Evolutionary conservation across 495 filamentous ascomycete species (phyloP), one percentile per base, ranked within the genome.

Genomic region (Articulospora tetracladia): DNA sequence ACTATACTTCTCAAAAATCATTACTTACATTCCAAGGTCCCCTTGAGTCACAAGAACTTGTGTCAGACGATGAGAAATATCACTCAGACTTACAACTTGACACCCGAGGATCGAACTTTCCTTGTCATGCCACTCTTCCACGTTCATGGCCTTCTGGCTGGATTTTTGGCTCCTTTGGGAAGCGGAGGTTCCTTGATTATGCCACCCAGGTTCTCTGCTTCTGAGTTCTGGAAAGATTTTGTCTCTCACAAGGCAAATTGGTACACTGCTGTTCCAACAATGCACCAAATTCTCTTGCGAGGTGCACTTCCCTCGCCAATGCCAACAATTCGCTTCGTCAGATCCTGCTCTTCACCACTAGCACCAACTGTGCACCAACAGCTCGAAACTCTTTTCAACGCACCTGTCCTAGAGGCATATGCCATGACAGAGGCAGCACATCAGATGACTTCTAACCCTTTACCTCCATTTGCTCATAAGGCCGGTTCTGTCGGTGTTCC

Each of bases 21-120:
- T 36, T 3, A 24, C 53, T 57, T n/a, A 55, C 34, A 28, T 23
- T 23, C 24, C 26, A 19, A 80, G 81, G 84, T 87, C 59, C 89
- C 89, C 3, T 78, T 92, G 58, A 88, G 88, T 2, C 89, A 92
- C 73, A 79, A 76, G 63, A 92, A 92, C 69, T 74, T 92, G 39
- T 87, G 85, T 2, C 77, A 80, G 50, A 90, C 86, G 17, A 88
- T 87, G 84, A 77, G 73, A 60, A 93, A 93, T 73, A 89, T 93
- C 66, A 77, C 83, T 61, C 70, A 75, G 13, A 93, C 89, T 1
- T 92, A 44, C 39, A 19, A n/a, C 7, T 44, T 19, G 69, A 70
- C n/a, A 57, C 69, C 8, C 68, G 57, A 64, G 10, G 74, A 76
- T 60, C 64, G 67, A 4, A 77, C 75, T 61, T 56, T 76, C n/a